Percentiles rank a stretch among this genome's conserved stretches.
Conservation (phyloP, 176 grass and related monocot species). For the Oryza brachyantha region DNA sequence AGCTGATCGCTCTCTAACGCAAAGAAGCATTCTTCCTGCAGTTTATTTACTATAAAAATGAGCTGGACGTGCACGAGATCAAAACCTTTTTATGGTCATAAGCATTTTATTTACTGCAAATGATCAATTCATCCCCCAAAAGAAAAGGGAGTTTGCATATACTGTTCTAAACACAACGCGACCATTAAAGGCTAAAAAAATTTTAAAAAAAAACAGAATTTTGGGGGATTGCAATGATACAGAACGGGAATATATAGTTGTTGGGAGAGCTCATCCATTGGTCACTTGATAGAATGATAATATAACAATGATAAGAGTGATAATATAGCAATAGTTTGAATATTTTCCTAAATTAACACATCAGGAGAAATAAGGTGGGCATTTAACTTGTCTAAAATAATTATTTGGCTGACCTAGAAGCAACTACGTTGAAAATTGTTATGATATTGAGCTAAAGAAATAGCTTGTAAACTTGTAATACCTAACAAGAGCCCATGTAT, state of each 20-base stretch:
- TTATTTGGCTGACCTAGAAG: background rate
- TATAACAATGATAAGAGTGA: no score
- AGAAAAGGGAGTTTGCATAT: background rate
- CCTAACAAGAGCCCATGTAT: background rate
- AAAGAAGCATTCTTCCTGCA: constrained; percentile 89
- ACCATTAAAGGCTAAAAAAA: background rate
- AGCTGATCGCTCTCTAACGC: constrained; percentile 78
- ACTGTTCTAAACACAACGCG: background rate
- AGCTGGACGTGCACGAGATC: constrained; percentile 3
- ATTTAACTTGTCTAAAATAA: background rate
- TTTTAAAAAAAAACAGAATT: no score
- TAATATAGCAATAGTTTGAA: background rate
- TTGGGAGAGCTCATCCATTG: background rate
- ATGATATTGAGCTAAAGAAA: constrained; percentile 2
- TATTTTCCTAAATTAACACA: background rate
- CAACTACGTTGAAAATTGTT: background rate
- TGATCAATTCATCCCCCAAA: background rate
- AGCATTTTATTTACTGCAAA: background rate
- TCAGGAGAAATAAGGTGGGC: background rate
- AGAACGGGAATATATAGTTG: background rate
- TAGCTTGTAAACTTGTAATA: background rate
- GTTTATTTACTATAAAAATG: background rate
- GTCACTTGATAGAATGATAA: no score
- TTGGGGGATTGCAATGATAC: background rate
- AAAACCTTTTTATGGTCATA: background rate